Conservation (phyloP, 208 protist species). For the Leishmania gerbilli region DNA sequence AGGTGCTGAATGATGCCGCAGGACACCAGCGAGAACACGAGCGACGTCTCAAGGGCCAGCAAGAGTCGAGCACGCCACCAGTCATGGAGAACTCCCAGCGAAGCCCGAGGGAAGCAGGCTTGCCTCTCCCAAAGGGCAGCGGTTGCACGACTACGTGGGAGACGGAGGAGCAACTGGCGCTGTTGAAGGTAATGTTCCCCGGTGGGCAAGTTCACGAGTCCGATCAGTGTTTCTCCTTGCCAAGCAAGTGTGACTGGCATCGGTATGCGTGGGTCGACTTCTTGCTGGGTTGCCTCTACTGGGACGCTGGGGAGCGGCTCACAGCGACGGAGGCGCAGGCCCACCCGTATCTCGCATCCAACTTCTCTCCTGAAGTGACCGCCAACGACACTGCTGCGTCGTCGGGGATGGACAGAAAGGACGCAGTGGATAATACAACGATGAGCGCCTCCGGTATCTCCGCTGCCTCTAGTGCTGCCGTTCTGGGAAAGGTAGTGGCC, state of each 20-base stretch:
- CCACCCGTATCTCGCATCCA: slow-evolving; percentile 50
- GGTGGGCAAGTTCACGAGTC: neutral
- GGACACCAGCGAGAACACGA: slow-evolving; percentile 20
- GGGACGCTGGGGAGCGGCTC: slow-evolving; percentile 59
- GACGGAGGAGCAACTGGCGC: slow-evolving; percentile 26
- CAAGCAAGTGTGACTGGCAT: neutral
- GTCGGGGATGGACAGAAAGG: neutral
- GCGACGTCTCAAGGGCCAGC: slow-evolving; percentile 3
- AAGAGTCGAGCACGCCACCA: slow-evolving; percentile 4
- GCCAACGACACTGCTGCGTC: neutral
- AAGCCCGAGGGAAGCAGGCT: neutral
- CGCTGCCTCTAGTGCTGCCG: neutral
- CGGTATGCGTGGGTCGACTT: slow-evolving; percentile 42
- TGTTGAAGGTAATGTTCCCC: slow-evolving; percentile 23
- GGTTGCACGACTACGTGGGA: slow-evolving; percentile 23
- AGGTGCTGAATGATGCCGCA: slow-evolving; percentile 24
- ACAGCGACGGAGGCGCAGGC: slow-evolving; percentile 49
- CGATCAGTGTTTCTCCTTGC: slow-evolving; percentile 19
- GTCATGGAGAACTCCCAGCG: neutral
- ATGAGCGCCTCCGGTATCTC: neutral
- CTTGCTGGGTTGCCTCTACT: slow-evolving; percentile 61
- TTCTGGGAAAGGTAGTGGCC: neutral
- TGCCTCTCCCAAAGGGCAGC: neutral
- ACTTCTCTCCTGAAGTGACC: slow-evolving; percentile 8
- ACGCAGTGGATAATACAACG: neutral